These are phyloP conservation scores for Aspergillus bombycis DNA, from an alignment of 2,329 filamentous ascomycete species.

Conservation along the genomic window DNA sequence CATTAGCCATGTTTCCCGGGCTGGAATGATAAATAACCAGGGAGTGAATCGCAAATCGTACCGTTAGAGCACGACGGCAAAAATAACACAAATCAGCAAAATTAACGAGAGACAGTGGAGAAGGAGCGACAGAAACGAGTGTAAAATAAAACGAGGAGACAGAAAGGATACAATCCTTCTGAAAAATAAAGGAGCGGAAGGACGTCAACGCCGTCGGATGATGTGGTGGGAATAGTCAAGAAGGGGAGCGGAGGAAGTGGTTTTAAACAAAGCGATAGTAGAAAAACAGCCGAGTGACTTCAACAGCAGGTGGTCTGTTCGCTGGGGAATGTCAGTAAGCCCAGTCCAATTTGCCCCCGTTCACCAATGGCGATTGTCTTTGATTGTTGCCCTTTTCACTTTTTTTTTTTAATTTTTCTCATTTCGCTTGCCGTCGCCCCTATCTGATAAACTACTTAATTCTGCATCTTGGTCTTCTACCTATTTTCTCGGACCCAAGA, in stretches of 20 bases:
- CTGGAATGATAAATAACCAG: neutral
- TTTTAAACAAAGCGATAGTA: constrained; percentile 12
- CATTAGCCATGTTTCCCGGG: neutral
- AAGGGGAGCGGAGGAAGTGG: constrained; percentile 7
- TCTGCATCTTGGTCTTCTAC: neutral
- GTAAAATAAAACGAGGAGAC: neutral
- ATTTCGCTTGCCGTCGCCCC: neutral
- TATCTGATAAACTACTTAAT: neutral
- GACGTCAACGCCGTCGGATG: constrained; percentile 16
- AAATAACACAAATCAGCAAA: constrained; percentile 1
- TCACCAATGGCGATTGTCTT: constrained; percentile 8
- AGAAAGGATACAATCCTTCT: constrained; percentile 10
- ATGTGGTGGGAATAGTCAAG: constrained; percentile 6
- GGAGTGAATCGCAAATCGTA: neutral
- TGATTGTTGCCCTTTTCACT: neutral
- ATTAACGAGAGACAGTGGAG: constrained; percentile 13
- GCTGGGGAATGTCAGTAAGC: neutral
- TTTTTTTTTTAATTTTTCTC: neutral
- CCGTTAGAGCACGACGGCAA: neutral
- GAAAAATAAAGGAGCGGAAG: constrained; percentile 16
- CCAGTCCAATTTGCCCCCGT: neutral
- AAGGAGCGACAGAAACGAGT: neutral
- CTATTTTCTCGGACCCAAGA: constrained; percentile 1
- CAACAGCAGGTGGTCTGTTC: constrained; percentile 11
- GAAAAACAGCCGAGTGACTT: constrained; percentile 6